These are phyloP conservation scores for Ophiosphaerella herpotricha DNA, from an alignment of 2,329 filamentous ascomycete genomes.

Conservation along the genomic window DNA sequence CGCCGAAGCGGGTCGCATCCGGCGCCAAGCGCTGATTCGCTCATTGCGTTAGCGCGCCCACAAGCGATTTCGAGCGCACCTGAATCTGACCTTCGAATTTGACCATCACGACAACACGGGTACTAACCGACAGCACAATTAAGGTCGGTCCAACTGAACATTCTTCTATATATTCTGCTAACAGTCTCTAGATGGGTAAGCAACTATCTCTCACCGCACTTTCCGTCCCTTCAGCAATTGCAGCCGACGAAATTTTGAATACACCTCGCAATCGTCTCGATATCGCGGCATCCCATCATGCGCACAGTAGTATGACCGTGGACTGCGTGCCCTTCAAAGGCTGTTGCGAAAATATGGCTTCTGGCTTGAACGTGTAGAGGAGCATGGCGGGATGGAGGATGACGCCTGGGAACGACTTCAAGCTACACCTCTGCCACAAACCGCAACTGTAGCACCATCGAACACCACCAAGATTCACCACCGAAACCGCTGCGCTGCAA, in stretches of 20 bases:
- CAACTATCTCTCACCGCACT: conserved; percentile 36
- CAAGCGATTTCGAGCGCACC: conserved; percentile 26
- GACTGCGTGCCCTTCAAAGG: background rate
- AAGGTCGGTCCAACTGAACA: conserved; percentile 52
- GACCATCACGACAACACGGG: conserved; percentile 41
- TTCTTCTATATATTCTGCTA: conserved; percentile 19
- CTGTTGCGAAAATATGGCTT: background rate
- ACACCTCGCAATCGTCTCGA: conserved; percentile 16
- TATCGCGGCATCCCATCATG: conserved; percentile 3
- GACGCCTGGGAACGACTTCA: background rate
- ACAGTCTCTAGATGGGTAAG: conserved; percentile 66
- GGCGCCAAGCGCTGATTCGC: conserved; percentile 16
- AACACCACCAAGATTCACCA: background rate
- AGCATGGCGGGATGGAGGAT: background rate
- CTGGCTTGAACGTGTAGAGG: background rate
- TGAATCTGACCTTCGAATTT: conserved; percentile 18
- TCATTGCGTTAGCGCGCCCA: conserved; percentile 28
- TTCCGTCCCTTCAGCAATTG: conserved; percentile 37
- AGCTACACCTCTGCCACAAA: background rate
- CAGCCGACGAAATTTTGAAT: conserved; percentile 32
- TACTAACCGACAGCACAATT: conserved; percentile 55
- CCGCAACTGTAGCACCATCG: background rate
- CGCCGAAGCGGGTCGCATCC: conserved; percentile 13
- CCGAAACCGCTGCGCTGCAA: conserved; percentile 24
- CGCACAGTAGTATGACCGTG: background rate